Evolutionary conservation across 2,329 filamentous ascomycete species (phyloP), one percentile per base, ranked within the genome.

Genomic region (Verticillium tricorpus): DNA sequence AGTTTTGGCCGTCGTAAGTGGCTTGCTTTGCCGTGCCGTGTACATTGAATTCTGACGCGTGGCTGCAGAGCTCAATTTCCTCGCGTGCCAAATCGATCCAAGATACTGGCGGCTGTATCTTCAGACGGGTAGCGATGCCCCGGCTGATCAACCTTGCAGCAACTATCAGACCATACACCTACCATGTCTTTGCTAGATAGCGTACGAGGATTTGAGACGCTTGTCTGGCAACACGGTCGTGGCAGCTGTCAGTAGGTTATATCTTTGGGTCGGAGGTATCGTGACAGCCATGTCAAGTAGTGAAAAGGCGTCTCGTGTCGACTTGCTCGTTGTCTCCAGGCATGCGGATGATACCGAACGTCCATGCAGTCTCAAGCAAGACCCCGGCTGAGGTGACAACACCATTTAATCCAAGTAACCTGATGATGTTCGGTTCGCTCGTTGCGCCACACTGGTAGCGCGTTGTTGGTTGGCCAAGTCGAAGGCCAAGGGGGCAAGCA

Each of bases 131-230:
- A 80, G 76, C 57, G 79, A 81, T 45, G 73, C 73, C 39, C 82
- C 82, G 1, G 77, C 74, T 59, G 81, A 80, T 2, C 74, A 73
- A 70, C 79, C 74, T 5, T 85, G 82, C 66, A 84, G 79, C 65
- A 84, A 84, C 68, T 83, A 80, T 62, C 81, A 84, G 74, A 82
- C 80, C 32, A 73, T 85, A 61, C 82, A 85, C 71, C 69, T 84
- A 67, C 82, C 81, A 35, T 83, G 80, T 65, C 66, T 84, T 40
- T 83, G 81, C 58, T 80, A 65, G 50, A 34, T 19, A 31, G 39
- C 6, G 11, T n/a, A 32, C 22, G 25, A 32, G 7, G 28, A 15
- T 17, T 34, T 54, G 50, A 34, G 28, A 34, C 55, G 22, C 58
- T 58, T 62, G 37, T 45, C 56, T 60, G 17, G 60, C 74, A 19